Conservation (phyloP, 2,329 filamentous ascomycete species). For the Beauveria sp. region DNA sequence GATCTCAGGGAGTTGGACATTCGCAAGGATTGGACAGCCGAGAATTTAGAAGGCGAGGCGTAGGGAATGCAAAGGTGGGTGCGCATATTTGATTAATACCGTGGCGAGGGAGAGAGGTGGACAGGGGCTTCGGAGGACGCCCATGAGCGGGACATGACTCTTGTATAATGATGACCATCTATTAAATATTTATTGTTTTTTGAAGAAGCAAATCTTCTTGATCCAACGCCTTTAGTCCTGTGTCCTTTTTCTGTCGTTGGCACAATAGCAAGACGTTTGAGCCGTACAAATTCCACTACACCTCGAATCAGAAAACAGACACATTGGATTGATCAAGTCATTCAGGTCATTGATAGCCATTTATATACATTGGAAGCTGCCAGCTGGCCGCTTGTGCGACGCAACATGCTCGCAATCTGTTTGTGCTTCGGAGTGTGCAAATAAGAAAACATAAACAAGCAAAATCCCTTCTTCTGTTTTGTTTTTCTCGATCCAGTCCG, state of each 20-base stretch:
- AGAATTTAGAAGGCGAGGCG: constrained; percentile 37
- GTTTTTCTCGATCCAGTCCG: not conserved
- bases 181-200: not conserved
- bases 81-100: too few species aligned
- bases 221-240: not conserved
- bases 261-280: not conserved
- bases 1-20: constrained; percentile 54
- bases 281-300: too few species aligned
- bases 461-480: not conserved
- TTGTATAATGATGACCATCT: constrained; percentile 2
- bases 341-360: not conserved
- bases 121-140: too few species aligned
- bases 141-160: not conserved
- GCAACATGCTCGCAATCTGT: not conserved
- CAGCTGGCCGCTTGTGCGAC: not conserved
- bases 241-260: not conserved
- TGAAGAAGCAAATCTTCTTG: not conserved
- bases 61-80: not conserved
- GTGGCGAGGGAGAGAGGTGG: too few species aligned
- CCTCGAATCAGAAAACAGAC: too few species aligned
- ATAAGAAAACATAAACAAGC: not conserved
- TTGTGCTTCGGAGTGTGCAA: not conserved
- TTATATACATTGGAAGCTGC: not conserved
- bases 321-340: not conserved
- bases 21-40: constrained; percentile 53